Base-by-base conservation (phyloP, 2,329 filamentous ascomycete species). In the Eutypa lata region DNA sequence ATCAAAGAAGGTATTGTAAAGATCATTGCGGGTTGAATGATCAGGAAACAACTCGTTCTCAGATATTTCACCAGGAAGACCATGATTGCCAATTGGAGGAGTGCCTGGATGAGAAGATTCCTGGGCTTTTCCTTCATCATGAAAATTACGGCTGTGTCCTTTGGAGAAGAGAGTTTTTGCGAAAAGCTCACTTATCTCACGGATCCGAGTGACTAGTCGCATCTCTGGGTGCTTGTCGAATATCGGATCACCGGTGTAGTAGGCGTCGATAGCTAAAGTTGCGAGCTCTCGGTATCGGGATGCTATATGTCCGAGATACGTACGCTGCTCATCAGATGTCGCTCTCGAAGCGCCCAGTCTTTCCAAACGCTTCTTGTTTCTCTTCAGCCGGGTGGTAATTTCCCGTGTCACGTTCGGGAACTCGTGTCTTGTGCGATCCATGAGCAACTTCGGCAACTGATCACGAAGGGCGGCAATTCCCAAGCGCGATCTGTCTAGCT, bases 171-270 rank as follows among this genome's bases (percentile, higher is more conserved):
- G 62, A 0, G 56, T 26, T 0, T 56, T 21, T 2, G 65, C 59
- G 26, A 77, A 78, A 0, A 13, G 51, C 8, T 75, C 70, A 8
- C 73, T 74, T 13, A 74, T 59, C 21, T 68, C 60, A 0, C 71
- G 58, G 8, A 78, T 67, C 0, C 57, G 57, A 0, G 75, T 76
- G 28, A 75, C 69, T 2, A 77, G 67, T 33, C 65, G 67, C 2
- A 75, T 45, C 0, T 65, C 52, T 0, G 57, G 53, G 0, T 65
- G 24, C 0, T 59, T 38, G 0, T 61, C 54, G 38, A 76, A 76
- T 0, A 70, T 57, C 0, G 51, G 22, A 16, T 70, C 55, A 0
- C 65, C 57, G 0, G 61, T 60, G 46, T 76, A 77, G 3, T 71
- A 61, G 0, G 63, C 73, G 14, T 73, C 67, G 0, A 76, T 61